Evolutionary conservation across 2,329 filamentous ascomycete species (phyloP), one percentile per base, ranked within the genome.

Genomic region (Dactylellina leptospora): DNA sequence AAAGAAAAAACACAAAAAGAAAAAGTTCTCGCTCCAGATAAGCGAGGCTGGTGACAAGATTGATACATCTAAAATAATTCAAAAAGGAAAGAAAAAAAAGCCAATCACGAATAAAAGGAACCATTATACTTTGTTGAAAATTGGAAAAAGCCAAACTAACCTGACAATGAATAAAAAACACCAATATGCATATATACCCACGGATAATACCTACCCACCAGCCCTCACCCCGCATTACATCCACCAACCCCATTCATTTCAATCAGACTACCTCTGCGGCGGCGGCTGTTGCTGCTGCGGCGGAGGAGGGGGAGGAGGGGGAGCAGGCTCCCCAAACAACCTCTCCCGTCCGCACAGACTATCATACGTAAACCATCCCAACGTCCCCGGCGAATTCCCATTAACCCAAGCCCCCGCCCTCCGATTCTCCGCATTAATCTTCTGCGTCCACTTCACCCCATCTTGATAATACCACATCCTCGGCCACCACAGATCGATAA

Each of bases 391-490:
- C 5, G 56, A 42, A 11, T 42, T 50, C 9, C 56, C 66, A 16
- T 56, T 58, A 1, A 55, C 56, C 66, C 66, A 71, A 3, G 66
- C 66, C 1, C 66, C 66, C 2, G 66, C 66, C 58, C 50, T 56
- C 25, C 10, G 22, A 1, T 56, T 50, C 4, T 62, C 38, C 27
- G 28, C 8, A 16, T 71, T 63, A 27, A 71, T 58, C 51, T 58
- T 62, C 25, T 55, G 13, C 3, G 66, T 71, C 66, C 66, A 71
- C 20, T 62, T 58, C 6, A 50, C 58, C 1, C 68, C 68, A 36
- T 60, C 55, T 6, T 59, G 69, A 22, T 64, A 74, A 25, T 68
- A 74, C 71, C 71, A 74, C 71, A 74, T 74, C 8, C 63, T 38
- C 22, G 62, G 62, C 64, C 63, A 74, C 71, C 71, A 74, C 4